phyloP scores from a whole-genome alignment of 164 flowering plant genomes.

The Chimonanthus salicifolius region DNA sequence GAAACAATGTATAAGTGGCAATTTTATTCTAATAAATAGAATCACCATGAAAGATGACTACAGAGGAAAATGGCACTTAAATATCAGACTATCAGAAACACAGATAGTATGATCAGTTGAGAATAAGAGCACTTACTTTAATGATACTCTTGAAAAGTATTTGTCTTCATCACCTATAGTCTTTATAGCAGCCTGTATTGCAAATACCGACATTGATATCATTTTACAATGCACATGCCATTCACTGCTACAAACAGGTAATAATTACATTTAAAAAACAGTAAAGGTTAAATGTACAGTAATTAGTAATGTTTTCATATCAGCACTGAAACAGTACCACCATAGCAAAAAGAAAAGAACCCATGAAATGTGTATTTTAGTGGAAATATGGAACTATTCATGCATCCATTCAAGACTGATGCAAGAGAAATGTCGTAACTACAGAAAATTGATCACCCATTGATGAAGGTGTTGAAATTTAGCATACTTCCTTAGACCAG shows the following conservation, averaged over 20 bases:
- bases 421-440: too few relatives aligned
- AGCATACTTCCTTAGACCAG: too few relatives aligned
- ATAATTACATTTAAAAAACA: too few relatives aligned
- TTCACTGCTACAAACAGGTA: neutral
- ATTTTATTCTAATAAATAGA: neutral
- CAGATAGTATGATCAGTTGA: neutral
- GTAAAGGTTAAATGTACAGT: neutral
- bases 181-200: slow-evolving; percentile 85
- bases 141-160: slow-evolving; percentile 76
- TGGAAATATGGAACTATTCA: neutral
- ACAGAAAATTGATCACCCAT: too few relatives aligned
- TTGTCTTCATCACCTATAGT: slow-evolving; percentile 89
- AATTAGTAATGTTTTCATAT: neutral
- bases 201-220: slow-evolving; percentile 1
- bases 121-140: slow-evolving; percentile 43
- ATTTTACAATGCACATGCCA: neutral
- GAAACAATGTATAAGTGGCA: neutral
- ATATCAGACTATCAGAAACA: neutral
- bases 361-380: neutral
- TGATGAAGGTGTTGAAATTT: too few relatives aligned
- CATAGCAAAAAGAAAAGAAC: neutral
- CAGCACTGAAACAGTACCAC: neutral
- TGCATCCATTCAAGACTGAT: too few relatives aligned
- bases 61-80: neutral
- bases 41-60: neutral